Percentiles rank a stretch among this genome's conserved stretches.
Evolutionary conservation across 176 grass and related monocot species (phyloP).

Genomic region (Oryza meyeriana): DNA sequence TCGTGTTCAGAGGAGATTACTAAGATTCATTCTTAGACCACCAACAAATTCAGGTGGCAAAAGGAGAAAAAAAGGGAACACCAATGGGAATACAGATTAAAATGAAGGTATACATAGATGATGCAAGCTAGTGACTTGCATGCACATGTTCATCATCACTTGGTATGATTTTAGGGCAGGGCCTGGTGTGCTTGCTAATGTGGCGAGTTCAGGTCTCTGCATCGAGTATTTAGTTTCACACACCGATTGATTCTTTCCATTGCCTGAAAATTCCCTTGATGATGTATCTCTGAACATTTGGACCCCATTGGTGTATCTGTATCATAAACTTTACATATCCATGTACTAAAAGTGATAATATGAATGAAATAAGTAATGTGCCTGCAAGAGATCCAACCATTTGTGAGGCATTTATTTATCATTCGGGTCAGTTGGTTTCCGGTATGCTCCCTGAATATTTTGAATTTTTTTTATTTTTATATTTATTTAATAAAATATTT

Average conservation of each 20-base stretch:
- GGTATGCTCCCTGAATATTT: too few species aligned
- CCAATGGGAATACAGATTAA: neutral
- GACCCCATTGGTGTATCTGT: neutral
- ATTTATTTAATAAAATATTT: too few species aligned
- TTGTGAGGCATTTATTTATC: neutral
- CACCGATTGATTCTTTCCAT: conserved; percentile 24
- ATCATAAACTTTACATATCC: conserved; percentile 29
- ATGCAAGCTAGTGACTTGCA: conserved; percentile 57
- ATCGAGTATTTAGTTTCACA: conserved; percentile 2
- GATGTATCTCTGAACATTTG: conserved; percentile 21
- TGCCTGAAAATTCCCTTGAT: neutral
- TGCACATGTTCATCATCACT: neutral
- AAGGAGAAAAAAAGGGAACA: neutral
- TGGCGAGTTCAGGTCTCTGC: conserved; percentile 4
- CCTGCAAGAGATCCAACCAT: neutral
- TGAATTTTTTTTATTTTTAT: too few species aligned
- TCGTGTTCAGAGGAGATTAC: conserved; percentile 55
- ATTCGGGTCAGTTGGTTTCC: neutral
- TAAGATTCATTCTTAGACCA: conserved; percentile 21
- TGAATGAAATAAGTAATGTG: neutral
- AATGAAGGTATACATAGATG: conserved; percentile 48
- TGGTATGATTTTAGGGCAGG: conserved; percentile 33
- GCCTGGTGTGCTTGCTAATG: neutral
- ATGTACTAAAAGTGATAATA: neutral
- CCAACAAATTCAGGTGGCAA: neutral